Evolutionary conservation across 2,329 filamentous ascomycete genomes (phyloP), one percentile per base, ranked within the genome.

Genomic region (Parastagonospora avenae): DNA sequence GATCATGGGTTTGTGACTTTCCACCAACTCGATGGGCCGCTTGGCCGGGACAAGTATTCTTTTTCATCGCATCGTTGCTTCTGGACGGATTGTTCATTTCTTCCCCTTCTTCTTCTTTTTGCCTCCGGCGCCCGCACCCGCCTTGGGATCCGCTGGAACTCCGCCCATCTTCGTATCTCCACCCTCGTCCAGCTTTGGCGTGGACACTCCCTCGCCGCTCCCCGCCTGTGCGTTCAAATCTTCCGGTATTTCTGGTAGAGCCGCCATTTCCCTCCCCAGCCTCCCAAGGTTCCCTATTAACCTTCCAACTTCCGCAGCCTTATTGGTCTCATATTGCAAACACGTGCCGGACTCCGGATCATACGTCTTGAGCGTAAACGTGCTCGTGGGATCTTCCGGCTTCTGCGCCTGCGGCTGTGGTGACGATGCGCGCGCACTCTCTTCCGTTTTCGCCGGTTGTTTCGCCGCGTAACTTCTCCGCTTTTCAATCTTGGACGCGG

Each of bases 281-380:
- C 84, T 82, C 0, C 91, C 92, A 56, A 99, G 74, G 37, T 87
- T 85, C 44, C 85, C 84, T 50, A 99, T 84, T 64, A 99, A 77
- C 27, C 94, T 82, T 19, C 89, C 88, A 8, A 99, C 92, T 76
- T 97, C 93, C 15, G 91, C 90, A 15, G 89, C 91, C 76, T 96
- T 96, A 70, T 88, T 88, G 31, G 94, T 99, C 71, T 85, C 83
- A 80, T 97, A 97, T 77, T 97, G 96, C 57, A 99, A 82, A 54
- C 88, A 88, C 50, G 88, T 87, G 67, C 94, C 94, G 47, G 87
- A 89, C 36, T 79, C 79, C 0, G 94, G 89, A 73, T 97, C 91
- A 77, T 87, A 97, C 4, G 94, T 94, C 79, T 96, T 97, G 54
- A 99, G 78, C 4, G 86, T 88, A 44, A 99, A 86, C 48, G 81